These are phyloP conservation scores for Litsea cubeba DNA, from an alignment of 164 flowering plant species.

Conservation along the genomic window DNA sequence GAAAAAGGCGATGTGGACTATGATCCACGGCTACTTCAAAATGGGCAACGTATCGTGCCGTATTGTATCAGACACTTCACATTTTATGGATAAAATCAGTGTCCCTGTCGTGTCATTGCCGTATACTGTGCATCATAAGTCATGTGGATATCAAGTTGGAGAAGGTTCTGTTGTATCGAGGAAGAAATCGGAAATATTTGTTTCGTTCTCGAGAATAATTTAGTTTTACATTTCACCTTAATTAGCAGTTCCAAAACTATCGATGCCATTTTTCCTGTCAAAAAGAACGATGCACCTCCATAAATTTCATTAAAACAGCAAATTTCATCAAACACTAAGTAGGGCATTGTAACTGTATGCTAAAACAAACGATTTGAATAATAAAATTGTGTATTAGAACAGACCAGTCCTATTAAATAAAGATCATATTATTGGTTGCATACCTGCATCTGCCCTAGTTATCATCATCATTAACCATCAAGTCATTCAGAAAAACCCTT, in stretches of 20 bases:
- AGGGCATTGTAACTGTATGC: not conserved
- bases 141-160: too few relatives aligned
- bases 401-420: not conserved
- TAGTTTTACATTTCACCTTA: not conserved
- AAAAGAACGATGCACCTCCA: not conserved
- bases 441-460: not conserved
- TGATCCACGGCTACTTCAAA: too few relatives aligned
- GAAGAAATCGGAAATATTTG: too few relatives aligned
- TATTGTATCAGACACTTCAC: too few relatives aligned
- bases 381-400: not conserved
- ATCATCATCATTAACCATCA: not conserved
- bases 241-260: not conserved
- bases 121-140: too few relatives aligned
- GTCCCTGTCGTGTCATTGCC: too few relatives aligned
- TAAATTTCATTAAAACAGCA: not conserved
- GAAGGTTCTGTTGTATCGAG: too few relatives aligned
- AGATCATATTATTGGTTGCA: not conserved
- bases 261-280: not conserved
- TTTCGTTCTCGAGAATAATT: not conserved
- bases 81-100: too few relatives aligned
- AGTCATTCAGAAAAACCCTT: not conserved
- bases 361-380: too few relatives aligned
- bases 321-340: not conserved
- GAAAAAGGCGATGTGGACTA: too few relatives aligned
- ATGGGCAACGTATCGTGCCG: too few relatives aligned